Percentiles rank a stretch among this genome's conserved stretches.
Evolutionary conservation across 1,284 basidiomycete species (phyloP).

Genomic region (Naganishia sp.): DNA sequence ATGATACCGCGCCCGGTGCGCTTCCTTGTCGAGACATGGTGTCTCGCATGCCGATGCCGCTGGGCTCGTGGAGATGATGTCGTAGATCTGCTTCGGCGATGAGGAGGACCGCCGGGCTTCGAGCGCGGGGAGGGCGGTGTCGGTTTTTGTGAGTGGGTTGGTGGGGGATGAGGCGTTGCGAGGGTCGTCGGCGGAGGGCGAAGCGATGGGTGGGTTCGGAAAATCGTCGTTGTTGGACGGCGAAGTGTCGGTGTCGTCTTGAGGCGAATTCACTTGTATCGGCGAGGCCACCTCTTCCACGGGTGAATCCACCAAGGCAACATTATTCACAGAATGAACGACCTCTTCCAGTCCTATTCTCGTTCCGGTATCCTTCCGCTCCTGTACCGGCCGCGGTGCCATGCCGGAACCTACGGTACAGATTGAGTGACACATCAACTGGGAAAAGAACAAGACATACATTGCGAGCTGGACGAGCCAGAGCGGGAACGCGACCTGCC

Average conservation of each 20-base stretch:
- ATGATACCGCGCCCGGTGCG: neutral
- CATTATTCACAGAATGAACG: neutral
- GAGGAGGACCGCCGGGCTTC: neutral
- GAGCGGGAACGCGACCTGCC: slow-evolving; percentile 1
- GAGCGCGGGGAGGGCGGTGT: neutral
- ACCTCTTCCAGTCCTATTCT: neutral
- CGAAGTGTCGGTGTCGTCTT: neutral
- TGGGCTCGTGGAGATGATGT: neutral
- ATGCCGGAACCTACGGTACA: neutral
- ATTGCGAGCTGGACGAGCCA: slow-evolving; percentile 4
- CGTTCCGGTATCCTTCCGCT: neutral
- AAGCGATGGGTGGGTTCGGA: neutral
- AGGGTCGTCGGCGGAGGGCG: neutral
- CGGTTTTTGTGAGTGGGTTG: neutral
- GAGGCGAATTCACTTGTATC: neutral
- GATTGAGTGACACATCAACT: neutral
- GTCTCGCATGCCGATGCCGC: slow-evolving; percentile 19
- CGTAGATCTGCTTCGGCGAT: slow-evolving; percentile 7
- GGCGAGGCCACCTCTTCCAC: slow-evolving; percentile 3
- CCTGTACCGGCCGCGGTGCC: neutral
- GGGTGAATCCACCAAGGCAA: neutral
- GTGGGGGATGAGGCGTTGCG: neutral
- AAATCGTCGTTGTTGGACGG: too few species aligned
- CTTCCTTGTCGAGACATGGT: neutral
- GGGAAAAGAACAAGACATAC: neutral